Evolutionary conservation across 352 stramenopile species (phyloP).

Genomic region (Phytophthora sp.): DNA sequence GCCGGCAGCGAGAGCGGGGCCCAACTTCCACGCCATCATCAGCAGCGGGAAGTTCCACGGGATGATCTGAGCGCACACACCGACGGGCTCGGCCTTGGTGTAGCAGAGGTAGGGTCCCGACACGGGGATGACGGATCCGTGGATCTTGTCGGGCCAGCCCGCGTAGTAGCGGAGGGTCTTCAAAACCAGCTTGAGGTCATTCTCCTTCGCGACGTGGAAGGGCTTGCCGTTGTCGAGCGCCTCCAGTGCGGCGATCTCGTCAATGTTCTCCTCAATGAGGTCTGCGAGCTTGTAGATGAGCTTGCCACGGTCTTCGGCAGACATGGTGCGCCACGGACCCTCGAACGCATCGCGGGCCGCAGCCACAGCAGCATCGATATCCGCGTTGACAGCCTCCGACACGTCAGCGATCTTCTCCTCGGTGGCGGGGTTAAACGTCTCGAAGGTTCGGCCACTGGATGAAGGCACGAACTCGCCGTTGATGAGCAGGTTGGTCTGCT

Average conservation of each 20-base stretch:
- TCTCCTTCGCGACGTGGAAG: slow-evolving; percentile 74
- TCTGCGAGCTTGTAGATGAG: slow-evolving; percentile 49
- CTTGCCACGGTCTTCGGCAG: slow-evolving; percentile 27
- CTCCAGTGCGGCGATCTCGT: slow-evolving; percentile 82
- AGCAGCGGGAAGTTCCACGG: slow-evolving; percentile 98
- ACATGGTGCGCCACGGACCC: slow-evolving; percentile 60
- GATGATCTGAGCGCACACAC: slow-evolving; percentile 92
- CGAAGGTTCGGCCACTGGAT: slow-evolving; percentile 64
- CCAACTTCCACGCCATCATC: slow-evolving; percentile 96
- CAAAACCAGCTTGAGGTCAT: slow-evolving; percentile 77
- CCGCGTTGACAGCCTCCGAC: slow-evolving; percentile 50
- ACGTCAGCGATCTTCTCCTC: slow-evolving; percentile 73
- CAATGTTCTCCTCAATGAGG: slow-evolving; percentile 50
- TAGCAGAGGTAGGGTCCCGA: slow-evolving; percentile 55
- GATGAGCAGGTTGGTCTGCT: slow-evolving; percentile 81
- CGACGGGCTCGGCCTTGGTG: slow-evolving; percentile 81
- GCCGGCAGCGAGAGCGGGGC: slow-evolving; percentile 86
- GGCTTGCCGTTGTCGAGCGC: slow-evolving; percentile 95
- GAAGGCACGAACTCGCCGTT: slow-evolving; percentile 80
- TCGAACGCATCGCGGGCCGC: slow-evolving; percentile 67
- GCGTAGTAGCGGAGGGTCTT: slow-evolving; percentile 94
- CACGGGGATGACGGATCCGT: slow-evolving; percentile 71
- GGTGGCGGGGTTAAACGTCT: slow-evolving; percentile 73
- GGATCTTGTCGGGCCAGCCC: slow-evolving; percentile 84
- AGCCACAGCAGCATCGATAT: slow-evolving; percentile 71